These are phyloP conservation scores for Zygosaccharomyces sapae DNA, from an alignment of 1,139 yeast genomes.

Conservation along the genomic window DNA sequence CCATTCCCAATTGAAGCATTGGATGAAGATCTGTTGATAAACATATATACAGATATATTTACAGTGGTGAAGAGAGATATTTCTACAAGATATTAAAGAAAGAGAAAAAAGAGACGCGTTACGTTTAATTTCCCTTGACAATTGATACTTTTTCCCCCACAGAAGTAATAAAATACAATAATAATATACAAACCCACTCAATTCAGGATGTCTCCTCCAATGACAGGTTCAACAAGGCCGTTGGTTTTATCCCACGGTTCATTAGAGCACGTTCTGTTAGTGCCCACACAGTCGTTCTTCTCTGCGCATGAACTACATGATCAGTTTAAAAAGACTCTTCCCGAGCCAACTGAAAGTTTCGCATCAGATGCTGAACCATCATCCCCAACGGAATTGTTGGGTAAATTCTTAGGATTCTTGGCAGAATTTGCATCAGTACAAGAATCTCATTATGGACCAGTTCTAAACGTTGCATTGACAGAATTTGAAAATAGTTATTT, in stretches of 20 bases:
- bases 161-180: neutral
- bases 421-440: slow-evolving; percentile 53
- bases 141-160: neutral
- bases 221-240: slow-evolving; percentile 56
- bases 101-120: neutral
- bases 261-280: slow-evolving; percentile 80
- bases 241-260: slow-evolving; percentile 79
- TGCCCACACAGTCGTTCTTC: slow-evolving; percentile 77
- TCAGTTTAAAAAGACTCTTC: slow-evolving; percentile 73
- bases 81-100: neutral
- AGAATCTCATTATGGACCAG: slow-evolving; percentile 53
- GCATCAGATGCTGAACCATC: slow-evolving; percentile 89
- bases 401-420: slow-evolving; percentile 77
- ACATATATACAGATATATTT: neutral
- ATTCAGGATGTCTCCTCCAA: slow-evolving; percentile 2
- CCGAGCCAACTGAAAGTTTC: slow-evolving; percentile 75
- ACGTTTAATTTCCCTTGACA: neutral
- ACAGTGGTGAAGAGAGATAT: slow-evolving; percentile 1
- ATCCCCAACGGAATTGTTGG: slow-evolving; percentile 80
- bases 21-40: slow-evolving; percentile 3
- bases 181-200: too few species aligned
- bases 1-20: slow-evolving; percentile 4
- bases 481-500: slow-evolving; percentile 84
- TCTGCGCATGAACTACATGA: slow-evolving; percentile 84
- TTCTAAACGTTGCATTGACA: slow-evolving; percentile 61